These are phyloP conservation scores for Urochloa ruziziensis DNA, from an alignment of 176 grass and related monocot species.

Conservation along the genomic window DNA sequence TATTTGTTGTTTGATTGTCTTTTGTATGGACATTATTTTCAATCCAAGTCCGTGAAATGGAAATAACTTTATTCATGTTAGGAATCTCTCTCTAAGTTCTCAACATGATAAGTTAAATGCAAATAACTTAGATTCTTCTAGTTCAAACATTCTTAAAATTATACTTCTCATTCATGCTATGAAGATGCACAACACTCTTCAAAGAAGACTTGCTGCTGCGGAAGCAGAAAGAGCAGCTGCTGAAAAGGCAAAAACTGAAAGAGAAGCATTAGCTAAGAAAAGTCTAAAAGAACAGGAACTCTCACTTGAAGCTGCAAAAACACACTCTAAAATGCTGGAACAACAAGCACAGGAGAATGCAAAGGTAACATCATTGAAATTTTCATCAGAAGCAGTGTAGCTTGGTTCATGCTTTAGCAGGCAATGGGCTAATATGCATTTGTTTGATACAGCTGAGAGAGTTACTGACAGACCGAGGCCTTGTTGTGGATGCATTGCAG, in stretches of 20 bases:
- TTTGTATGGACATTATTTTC: not conserved
- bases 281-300: conserved; percentile 52
- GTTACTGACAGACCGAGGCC: conserved; percentile 57
- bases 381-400: not conserved
- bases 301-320: conserved; percentile 41
- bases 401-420: not conserved
- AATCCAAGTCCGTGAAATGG: not conserved
- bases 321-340: conserved; percentile 58
- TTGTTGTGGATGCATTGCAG: conserved; percentile 69
- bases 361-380: conserved; percentile 43
- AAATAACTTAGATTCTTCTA: not conserved
- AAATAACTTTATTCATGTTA: not conserved
- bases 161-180: not conserved
- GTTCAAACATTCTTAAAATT: not conserved
- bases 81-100: not conserved
- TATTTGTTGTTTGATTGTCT: not conserved
- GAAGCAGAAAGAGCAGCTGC: conserved; percentile 39
- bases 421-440: not conserved
- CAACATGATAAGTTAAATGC: not conserved
- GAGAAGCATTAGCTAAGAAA: conserved; percentile 40
- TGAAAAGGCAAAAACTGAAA: conserved; percentile 57
- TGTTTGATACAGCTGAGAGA: conserved; percentile 66
- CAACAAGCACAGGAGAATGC: conserved; percentile 56
- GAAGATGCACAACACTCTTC: conserved; percentile 60
- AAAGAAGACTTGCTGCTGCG: conserved; percentile 43